These are phyloP conservation scores for Hanseniaspora taiwanica DNA, from an alignment of 805 yeast species.

Conservation along the genomic window DNA sequence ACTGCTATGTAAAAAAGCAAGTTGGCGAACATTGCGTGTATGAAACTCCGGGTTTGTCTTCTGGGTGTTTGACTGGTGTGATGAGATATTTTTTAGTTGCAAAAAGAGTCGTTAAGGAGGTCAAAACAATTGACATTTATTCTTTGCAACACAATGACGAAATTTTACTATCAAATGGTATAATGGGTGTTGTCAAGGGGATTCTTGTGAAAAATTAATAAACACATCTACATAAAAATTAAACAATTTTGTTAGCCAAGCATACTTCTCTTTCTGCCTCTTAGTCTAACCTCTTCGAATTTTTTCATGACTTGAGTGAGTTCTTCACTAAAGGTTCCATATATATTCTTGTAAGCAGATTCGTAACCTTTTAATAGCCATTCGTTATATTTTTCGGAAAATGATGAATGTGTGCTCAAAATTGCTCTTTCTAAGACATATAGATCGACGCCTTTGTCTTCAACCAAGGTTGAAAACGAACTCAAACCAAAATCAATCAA, in stretches of 20 bases:
- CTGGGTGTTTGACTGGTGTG: constrained; percentile 82
- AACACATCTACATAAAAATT: constrained; percentile 5
- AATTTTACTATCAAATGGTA: constrained; percentile 65
- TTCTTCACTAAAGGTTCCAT: constrained; percentile 27
- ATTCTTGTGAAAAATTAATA: constrained; percentile 20
- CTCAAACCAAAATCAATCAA: constrained; percentile 90
- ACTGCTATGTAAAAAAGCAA: constrained; percentile 14
- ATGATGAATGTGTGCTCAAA: constrained; percentile 75
- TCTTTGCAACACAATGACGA: constrained; percentile 54
- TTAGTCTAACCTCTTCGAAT: constrained; percentile 70
- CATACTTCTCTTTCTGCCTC: constrained; percentile 95
- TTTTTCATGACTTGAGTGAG: constrained; percentile 43
- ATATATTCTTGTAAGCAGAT: constrained; percentile 21
- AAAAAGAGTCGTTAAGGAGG: constrained; percentile 42
- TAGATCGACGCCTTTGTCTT: constrained; percentile 94
- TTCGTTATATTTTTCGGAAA: constrained; percentile 45
- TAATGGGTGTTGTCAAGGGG: constrained; percentile 67
- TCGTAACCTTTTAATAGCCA: constrained; percentile 68
- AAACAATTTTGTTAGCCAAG: constrained; percentile 37
- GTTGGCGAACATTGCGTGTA: constrained; percentile 45
- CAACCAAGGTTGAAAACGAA: constrained; percentile 58
- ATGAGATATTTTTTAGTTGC: constrained; percentile 51
- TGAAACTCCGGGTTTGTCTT: constrained; percentile 67
- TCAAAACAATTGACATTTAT: constrained; percentile 27
- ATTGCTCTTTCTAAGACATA: constrained; percentile 91